Percentiles rank a stretch among this genome's conserved stretches.
phyloP scores from a whole-genome alignment of 805 yeast genomes.

The Candida multigemmis region DNA sequence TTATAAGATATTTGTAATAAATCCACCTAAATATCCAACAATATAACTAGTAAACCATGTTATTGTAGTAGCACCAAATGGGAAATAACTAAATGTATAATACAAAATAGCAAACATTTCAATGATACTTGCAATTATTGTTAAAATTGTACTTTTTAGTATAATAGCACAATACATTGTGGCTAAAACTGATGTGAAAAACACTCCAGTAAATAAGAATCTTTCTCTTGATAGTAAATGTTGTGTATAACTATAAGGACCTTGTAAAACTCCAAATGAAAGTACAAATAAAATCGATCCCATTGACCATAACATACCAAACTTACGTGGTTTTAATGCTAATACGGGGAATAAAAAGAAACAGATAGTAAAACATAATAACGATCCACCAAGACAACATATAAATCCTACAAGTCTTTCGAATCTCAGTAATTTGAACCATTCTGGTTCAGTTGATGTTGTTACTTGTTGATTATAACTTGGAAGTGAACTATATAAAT shows the following conservation, averaged over 20 bases:
- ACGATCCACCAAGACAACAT: conserved; percentile 66
- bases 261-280: conserved; percentile 88
- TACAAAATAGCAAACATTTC: conserved; percentile 85
- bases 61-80: conserved; percentile 81
- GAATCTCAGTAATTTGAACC: conserved; percentile 69
- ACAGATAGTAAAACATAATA: conserved; percentile 75
- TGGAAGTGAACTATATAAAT: conserved; percentile 60
- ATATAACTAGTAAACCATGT: conserved; percentile 39
- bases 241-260: conserved; percentile 70
- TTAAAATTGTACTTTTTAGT: conserved; percentile 62
- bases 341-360: conserved; percentile 82
- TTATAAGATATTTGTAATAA: conserved; percentile 33
- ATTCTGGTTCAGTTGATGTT: conserved; percentile 53
- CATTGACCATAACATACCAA: conserved; percentile 84
- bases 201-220: conserved; percentile 70
- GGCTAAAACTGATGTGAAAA: conserved; percentile 68
- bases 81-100: conserved; percentile 89
- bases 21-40: conserved; percentile 35
- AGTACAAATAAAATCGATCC: conserved; percentile 82
- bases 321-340: conserved; percentile 83
- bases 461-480: conserved; percentile 30
- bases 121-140: conserved; percentile 63
- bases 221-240: conserved; percentile 74
- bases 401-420: conserved; percentile 76
- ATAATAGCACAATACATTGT: conserved; percentile 72